phyloP scores from a whole-genome alignment of 148 eudicot species.

The Silene uniflora region DNA sequence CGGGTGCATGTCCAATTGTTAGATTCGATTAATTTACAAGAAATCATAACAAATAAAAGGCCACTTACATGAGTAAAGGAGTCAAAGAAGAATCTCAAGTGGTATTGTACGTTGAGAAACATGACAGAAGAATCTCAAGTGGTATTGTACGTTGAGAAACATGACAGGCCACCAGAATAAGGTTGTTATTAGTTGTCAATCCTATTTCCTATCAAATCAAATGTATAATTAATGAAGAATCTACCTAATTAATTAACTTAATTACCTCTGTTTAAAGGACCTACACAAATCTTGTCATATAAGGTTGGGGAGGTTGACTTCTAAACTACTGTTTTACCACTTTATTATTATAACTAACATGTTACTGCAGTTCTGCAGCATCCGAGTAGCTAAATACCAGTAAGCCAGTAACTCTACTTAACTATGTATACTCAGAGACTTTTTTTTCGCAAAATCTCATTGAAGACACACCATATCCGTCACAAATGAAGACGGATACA shows the following conservation, averaged over 20 bases:
- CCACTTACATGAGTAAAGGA: not conserved
- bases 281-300: constrained; percentile 11
- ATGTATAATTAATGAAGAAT: not conserved
- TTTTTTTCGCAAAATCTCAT: too few relatives aligned
- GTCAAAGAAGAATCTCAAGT: not conserved
- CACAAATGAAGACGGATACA: too few relatives aligned
- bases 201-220: not conserved
- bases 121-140: not conserved
- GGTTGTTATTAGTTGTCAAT: constrained; percentile 1
- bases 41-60: too few relatives aligned
- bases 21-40: not conserved
- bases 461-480: too few relatives aligned
- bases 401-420: too few relatives aligned
- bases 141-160: not conserved
- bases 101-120: not conserved
- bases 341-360: not conserved
- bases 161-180: constrained; percentile 9
- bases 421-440: too few relatives aligned
- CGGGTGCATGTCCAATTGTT: not conserved
- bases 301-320: constrained; percentile 3
- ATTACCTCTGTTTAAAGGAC: not conserved
- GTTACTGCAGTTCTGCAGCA: too few relatives aligned
- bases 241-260: not conserved
- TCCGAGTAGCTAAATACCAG: too few relatives aligned
- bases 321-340: not conserved